phyloP scores from a whole-genome alignment of 495 filamentous ascomycete species.

The Talaromyces stipitatus region DNA sequence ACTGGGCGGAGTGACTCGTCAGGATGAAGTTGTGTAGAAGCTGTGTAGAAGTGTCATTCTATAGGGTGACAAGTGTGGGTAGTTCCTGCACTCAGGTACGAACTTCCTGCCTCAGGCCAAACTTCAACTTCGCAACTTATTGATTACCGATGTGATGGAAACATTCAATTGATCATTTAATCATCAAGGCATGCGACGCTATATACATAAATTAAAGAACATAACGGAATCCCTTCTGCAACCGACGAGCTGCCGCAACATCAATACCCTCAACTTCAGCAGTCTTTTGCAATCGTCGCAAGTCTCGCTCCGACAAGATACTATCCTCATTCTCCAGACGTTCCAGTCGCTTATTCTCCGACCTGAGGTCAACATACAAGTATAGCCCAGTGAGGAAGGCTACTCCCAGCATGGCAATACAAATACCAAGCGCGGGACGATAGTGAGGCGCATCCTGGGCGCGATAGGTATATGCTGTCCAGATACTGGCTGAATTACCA shows the following conservation, averaged over 20 bases:
- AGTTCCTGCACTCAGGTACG: no score
- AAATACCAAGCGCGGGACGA: conserved; percentile 35
- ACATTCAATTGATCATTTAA: no score
- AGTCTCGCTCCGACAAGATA: conserved; percentile 32
- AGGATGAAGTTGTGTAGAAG: no score
- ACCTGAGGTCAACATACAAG: conserved; percentile 34
- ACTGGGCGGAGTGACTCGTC: no score
- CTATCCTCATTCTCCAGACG: conserved; percentile 36
- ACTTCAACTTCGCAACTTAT: no score
- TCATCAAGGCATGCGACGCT: no score
- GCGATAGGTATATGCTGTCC: conserved; percentile 47
- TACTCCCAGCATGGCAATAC: conserved; percentile 38
- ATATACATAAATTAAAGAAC: background rate
- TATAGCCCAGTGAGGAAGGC: conserved; percentile 27
- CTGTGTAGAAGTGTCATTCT: no score
- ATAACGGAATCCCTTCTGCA: conserved; percentile 45
- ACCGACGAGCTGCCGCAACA: conserved; percentile 31
- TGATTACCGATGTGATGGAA: no score
- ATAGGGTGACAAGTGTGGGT: no score
- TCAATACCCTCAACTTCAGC: conserved; percentile 43
- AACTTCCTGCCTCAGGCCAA: no score
- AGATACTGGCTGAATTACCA: conserved; percentile 46
- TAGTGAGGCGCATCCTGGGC: conserved; percentile 30
- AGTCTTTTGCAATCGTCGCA: conserved; percentile 33
- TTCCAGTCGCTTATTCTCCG: conserved; percentile 38